These are phyloP conservation scores for button mushroom (Agaricus bisporus) DNA, from an alignment of 768 basidiomycete genomes.

Conservation along the genomic window DNA sequence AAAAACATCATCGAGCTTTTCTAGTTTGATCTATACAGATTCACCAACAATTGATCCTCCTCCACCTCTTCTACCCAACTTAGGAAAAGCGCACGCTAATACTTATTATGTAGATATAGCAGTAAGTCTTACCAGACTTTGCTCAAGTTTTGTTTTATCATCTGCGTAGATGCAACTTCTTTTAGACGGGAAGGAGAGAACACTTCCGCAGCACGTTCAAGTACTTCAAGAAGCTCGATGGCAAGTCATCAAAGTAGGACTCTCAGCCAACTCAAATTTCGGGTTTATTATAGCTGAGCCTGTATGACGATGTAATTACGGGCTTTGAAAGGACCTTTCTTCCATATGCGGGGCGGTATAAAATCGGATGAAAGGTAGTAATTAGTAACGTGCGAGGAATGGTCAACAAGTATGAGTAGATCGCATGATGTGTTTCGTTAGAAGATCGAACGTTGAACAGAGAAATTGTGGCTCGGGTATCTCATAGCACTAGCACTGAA, in stretches of 20 bases:
- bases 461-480: no score
- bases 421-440: no score
- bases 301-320: background rate
- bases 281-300: conserved; percentile 8
- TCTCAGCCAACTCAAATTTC: conserved; percentile 1
- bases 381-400: no score
- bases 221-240: conserved; percentile 4
- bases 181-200: conserved; percentile 7
- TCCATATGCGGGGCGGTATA: no score
- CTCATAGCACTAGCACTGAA: no score
- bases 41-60: conserved; percentile 27
- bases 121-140: conserved; percentile 26
- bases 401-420: no score
- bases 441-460: no score
- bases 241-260: conserved; percentile 1
- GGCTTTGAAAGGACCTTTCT: no score
- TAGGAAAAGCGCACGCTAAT: conserved; percentile 66
- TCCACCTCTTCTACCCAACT: conserved; percentile 62
- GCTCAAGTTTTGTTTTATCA: background rate
- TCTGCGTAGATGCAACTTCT: conserved; percentile 7
- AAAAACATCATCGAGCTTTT: conserved; percentile 21
- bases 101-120: conserved; percentile 70
- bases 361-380: no score
- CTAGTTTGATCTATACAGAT: background rate
- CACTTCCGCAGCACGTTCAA: conserved; percentile 6